Percentiles rank a stretch among this genome's conserved stretches.
Conservation (phyloP, 108 stramenopile species). For the Epithemia pelagica region DNA sequence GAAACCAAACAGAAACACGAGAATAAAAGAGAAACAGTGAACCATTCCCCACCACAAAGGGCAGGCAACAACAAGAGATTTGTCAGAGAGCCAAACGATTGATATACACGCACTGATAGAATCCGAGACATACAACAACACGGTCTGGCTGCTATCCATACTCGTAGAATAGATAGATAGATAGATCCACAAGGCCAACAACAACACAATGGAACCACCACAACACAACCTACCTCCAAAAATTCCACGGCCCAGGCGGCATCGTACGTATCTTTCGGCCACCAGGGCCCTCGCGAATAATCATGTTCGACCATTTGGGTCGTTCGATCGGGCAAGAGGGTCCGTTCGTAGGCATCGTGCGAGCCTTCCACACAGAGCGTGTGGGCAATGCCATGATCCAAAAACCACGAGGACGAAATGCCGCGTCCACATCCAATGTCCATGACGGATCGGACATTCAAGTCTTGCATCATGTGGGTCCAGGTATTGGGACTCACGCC, state of each 20-base stretch:
- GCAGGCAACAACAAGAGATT: no score
- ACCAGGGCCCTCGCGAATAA: constrained; percentile 76
- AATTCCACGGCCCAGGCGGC: constrained; percentile 80
- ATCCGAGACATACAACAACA: no score
- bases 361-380: constrained; percentile 70
- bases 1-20: neutral
- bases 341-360: constrained; percentile 62
- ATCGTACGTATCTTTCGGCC: constrained; percentile 76
- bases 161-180: neutral
- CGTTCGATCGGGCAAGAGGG: constrained; percentile 41
- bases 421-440: constrained; percentile 86
- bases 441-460: constrained; percentile 60
- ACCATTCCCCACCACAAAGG: no score
- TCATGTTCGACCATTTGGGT: constrained; percentile 50
- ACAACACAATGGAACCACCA: neutral
- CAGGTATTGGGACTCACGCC: constrained; percentile 51
- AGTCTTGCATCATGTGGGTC: constrained; percentile 31
- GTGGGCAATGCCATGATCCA: constrained; percentile 35
- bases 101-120: no score
- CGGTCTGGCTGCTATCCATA: no score
- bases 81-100: no score
- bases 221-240: constrained; percentile 33
- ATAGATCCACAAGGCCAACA: no score
- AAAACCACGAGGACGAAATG: constrained; percentile 58
- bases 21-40: neutral